Evolutionary conservation across 1,284 basidiomycete genomes (phyloP).

Genomic region (Moesziomyces aphidis): DNA sequence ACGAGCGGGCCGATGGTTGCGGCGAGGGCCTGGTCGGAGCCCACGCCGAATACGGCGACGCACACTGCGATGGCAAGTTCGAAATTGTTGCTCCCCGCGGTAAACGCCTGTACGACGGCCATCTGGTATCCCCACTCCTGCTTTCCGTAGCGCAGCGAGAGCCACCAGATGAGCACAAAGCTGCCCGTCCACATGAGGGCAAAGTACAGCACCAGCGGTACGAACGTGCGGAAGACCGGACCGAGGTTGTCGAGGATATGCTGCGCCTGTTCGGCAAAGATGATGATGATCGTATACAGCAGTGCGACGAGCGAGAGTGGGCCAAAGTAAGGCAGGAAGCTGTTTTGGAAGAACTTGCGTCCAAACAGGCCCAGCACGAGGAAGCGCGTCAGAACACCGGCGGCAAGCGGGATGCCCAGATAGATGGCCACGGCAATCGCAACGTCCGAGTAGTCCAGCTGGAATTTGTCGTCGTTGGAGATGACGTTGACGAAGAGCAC

Average conservation of each 20-base stretch:
- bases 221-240: conserved; percentile 70
- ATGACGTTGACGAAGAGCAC: conserved; percentile 82
- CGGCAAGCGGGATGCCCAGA: conserved; percentile 76
- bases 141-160: conserved; percentile 52
- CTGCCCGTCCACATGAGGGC: conserved; percentile 79
- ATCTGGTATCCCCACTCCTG: conserved; percentile 66
- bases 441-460: conserved; percentile 76
- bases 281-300: conserved; percentile 77
- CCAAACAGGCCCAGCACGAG: conserved; percentile 71
- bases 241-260: conserved; percentile 60
- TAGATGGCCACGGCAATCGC: conserved; percentile 78
- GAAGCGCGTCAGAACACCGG: conserved; percentile 78
- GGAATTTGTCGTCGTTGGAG: conserved; percentile 67
- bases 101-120: conserved; percentile 70
- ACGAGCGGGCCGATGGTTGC: conserved; percentile 61
- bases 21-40: conserved; percentile 49
- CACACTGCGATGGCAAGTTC: conserved; percentile 82
- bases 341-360: conserved; percentile 71
- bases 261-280: conserved; percentile 77
- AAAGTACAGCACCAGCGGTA: conserved; percentile 81
- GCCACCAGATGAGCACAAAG: conserved; percentile 72
- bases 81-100: conserved; percentile 71
- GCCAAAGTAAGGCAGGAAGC: conserved; percentile 78
- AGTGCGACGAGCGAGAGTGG: conserved; percentile 76
- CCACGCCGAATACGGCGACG: conserved; percentile 75